phyloP scores from a whole-genome alignment of 2,329 filamentous ascomycete genomes.

The Cladosporium oxysporum region DNA sequence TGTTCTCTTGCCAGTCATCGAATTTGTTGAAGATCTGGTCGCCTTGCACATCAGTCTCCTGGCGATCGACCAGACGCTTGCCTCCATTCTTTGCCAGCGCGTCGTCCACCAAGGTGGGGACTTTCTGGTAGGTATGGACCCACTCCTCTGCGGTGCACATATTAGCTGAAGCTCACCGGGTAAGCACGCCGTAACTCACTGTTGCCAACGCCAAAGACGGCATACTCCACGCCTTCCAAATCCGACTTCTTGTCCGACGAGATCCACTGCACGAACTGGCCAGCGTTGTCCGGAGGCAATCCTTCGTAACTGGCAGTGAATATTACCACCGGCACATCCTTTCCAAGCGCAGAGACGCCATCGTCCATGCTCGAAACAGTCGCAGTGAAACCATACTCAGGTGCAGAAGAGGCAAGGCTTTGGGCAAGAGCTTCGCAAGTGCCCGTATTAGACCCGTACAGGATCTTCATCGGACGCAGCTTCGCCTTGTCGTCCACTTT shows the following conservation, averaged over 20 bases:
- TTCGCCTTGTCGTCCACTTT: slow-evolving; percentile 22
- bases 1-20: slow-evolving; percentile 41
- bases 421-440: slow-evolving; percentile 45
- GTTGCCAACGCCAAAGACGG: slow-evolving; percentile 44
- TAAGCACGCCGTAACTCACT: slow-evolving; percentile 19
- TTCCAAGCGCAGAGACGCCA: slow-evolving; percentile 37
- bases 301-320: slow-evolving; percentile 46
- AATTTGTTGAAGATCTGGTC: slow-evolving; percentile 44
- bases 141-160: slow-evolving; percentile 34
- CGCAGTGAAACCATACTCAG: slow-evolving; percentile 39
- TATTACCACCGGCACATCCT: slow-evolving; percentile 40
- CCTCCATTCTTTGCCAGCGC: slow-evolving; percentile 35
- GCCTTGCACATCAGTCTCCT: slow-evolving; percentile 40
- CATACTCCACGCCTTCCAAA: slow-evolving; percentile 39
- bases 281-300: slow-evolving; percentile 44
- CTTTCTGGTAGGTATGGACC: slow-evolving; percentile 42
- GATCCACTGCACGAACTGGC: slow-evolving; percentile 44
- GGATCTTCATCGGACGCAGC: slow-evolving; percentile 35
- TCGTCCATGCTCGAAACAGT: slow-evolving; percentile 39
- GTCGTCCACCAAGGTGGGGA: slow-evolving; percentile 40
- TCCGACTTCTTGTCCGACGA: not conserved
- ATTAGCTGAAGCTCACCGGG: not conserved
- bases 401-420: slow-evolving; percentile 38
- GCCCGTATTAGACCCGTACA: slow-evolving; percentile 45
- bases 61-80: slow-evolving; percentile 36